phyloP scores from a whole-genome alignment of 2,329 filamentous ascomycete genomes.

The Alternaria triticina region DNA sequence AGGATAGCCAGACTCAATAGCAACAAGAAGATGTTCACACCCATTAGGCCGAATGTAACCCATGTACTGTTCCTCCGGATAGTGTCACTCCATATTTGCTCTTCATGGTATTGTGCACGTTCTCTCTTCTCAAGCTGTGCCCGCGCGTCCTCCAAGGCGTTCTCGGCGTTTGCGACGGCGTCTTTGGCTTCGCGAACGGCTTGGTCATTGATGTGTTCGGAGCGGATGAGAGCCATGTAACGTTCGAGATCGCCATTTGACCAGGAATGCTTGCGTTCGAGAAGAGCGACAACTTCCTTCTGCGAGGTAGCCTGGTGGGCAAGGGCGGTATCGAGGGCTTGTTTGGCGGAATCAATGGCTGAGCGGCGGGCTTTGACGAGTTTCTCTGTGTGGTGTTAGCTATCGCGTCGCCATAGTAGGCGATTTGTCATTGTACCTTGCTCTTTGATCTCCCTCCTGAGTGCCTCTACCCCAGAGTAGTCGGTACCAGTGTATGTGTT shows the following conservation, averaged over 20 bases:
- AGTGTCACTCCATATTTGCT: constrained; percentile 99
- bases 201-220: constrained; percentile 91
- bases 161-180: constrained; percentile 75
- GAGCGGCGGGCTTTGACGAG: constrained; percentile 65
- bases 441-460: constrained; percentile 77
- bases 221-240: constrained; percentile 90
- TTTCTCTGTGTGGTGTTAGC: constrained; percentile 51
- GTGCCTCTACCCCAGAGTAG: constrained; percentile 86
- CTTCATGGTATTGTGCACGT: constrained; percentile 92
- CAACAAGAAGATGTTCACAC: constrained; percentile 89
- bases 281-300: constrained; percentile 90
- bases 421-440: constrained; percentile 56
- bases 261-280: constrained; percentile 95
- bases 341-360: constrained; percentile 73
- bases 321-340: constrained; percentile 82
- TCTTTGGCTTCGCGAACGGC: constrained; percentile 76
- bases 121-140: constrained; percentile 81
- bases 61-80: constrained; percentile 96
- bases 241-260: constrained; percentile 84
- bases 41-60: constrained; percentile 99
- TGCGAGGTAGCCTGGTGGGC: constrained; percentile 84
- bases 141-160: constrained; percentile 77
- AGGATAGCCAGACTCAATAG: constrained; percentile 85
- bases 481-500: constrained; percentile 88
- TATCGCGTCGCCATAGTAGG: neutral